These are phyloP conservation scores for Physcia stellaris DNA, from an alignment of 495 filamentous ascomycete species.

Conservation along the genomic window DNA sequence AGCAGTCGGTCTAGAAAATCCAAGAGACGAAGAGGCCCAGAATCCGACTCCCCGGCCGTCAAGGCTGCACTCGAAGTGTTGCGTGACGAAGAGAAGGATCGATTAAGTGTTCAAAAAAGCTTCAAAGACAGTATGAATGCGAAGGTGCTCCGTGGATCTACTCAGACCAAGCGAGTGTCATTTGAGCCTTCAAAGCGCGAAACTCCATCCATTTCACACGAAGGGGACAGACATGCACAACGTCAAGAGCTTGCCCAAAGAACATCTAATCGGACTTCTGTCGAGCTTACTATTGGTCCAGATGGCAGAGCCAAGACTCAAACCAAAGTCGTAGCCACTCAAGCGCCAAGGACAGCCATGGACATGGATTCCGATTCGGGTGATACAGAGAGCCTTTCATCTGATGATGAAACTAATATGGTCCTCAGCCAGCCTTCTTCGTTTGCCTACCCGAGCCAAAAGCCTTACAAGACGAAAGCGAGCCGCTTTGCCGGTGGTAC, in stretches of 20 bases:
- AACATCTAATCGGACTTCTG: slow-evolving; percentile 34
- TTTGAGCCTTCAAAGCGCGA: slow-evolving; percentile 3
- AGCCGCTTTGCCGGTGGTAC: slow-evolving; percentile 44
- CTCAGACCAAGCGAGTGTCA: no score
- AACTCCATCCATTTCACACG: no score
- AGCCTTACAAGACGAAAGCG: slow-evolving; percentile 26
- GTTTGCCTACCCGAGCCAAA: slow-evolving; percentile 43
- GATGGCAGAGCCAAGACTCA: slow-evolving; percentile 60
- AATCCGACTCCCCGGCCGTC: slow-evolving; percentile 22
- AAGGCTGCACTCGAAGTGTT: slow-evolving; percentile 21
- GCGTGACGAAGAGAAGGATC: slow-evolving; percentile 20
- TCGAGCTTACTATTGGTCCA: slow-evolving; percentile 58
- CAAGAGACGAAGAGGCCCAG: slow-evolving; percentile 12
- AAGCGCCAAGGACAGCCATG: slow-evolving; percentile 19
- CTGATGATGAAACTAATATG: slow-evolving; percentile 52
- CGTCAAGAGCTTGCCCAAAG: neutral
- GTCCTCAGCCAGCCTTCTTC: slow-evolving; percentile 49
- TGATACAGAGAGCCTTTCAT: slow-evolving; percentile 34
- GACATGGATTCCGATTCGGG: slow-evolving; percentile 34
- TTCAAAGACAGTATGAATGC: slow-evolving; percentile 34
- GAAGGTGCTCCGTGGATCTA: no score
- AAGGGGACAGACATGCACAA: no score
- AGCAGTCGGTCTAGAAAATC: slow-evolving; percentile 25
- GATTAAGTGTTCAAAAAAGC: slow-evolving; percentile 47
- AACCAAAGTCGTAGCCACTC: slow-evolving; percentile 39